Conservation (phyloP, 2,329 filamentous ascomycete species). For the Zasmidium citrigriseum region DNA sequence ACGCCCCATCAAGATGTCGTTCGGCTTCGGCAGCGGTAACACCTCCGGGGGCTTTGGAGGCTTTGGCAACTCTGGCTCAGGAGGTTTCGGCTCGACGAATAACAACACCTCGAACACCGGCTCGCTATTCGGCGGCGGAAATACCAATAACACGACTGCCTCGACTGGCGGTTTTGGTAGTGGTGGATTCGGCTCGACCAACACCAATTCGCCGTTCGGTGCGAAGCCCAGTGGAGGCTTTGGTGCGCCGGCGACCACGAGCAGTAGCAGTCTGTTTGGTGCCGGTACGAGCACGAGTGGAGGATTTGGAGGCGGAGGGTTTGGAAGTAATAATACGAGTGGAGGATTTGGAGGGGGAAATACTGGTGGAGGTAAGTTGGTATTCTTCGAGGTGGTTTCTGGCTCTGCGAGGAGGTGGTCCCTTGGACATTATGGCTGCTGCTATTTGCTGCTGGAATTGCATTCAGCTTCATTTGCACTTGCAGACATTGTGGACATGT, state of each 20-base stretch:
- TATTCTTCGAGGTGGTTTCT: not conserved
- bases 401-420: not conserved
- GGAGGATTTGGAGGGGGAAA: constrained; percentile 32
- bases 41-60: not conserved
- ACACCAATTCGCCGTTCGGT: constrained; percentile 28
- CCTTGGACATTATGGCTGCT: not conserved
- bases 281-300: constrained; percentile 25
- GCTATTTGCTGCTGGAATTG: not conserved
- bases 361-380: constrained; percentile 33
- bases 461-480: not conserved
- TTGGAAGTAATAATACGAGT: constrained; percentile 21
- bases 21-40: constrained; percentile 20
- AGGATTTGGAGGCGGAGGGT: constrained; percentile 25
- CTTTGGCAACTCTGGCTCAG: not conserved
- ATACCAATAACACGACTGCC: constrained; percentile 25
- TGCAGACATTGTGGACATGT: constrained; percentile 2
- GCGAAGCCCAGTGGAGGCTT: constrained; percentile 28
- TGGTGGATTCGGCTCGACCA: constrained; percentile 18
- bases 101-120: constrained; percentile 20
- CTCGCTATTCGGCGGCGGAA: constrained; percentile 24
- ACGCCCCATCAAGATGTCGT: constrained; percentile 18
- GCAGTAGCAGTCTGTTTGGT: constrained; percentile 35
- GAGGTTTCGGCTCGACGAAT: constrained; percentile 18
- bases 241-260: constrained; percentile 28
- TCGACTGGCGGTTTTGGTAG: constrained; percentile 25